Percentiles rank a stretch among this genome's conserved stretches.
These are phyloP conservation scores for Fusarium sp. DNA, from an alignment of 2,329 filamentous ascomycete genomes.

Conservation along the genomic window DNA sequence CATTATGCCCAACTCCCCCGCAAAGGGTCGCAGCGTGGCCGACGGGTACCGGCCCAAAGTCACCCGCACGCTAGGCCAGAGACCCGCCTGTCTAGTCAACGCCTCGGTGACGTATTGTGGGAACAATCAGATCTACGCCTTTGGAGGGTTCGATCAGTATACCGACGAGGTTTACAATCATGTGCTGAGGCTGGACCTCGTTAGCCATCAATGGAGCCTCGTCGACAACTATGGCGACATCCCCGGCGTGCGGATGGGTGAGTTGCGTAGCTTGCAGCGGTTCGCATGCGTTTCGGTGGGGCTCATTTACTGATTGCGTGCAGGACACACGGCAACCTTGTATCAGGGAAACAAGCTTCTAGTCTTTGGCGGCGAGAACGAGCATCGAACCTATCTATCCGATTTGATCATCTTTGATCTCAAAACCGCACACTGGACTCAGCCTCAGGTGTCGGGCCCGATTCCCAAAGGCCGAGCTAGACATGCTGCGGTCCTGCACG, in stretches of 20 bases:
- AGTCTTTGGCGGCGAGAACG: conserved; percentile 98
- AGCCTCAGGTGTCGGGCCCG: conserved; percentile 87
- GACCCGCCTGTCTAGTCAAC: conserved; percentile 96
- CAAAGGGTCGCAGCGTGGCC: conserved; percentile 74
- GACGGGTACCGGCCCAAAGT: conserved; percentile 90
- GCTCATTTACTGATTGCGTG: conserved; percentile 20
- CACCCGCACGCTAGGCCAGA: conserved; percentile 82
- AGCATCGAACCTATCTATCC: conserved; percentile 94
- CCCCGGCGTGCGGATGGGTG: conserved; percentile 96
- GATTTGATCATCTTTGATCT: conserved; percentile 98
- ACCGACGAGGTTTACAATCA: conserved; percentile 99
- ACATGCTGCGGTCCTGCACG: conserved; percentile 93
- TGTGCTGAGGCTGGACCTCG: conserved; percentile 89
- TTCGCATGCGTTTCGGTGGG: conserved; percentile 6
- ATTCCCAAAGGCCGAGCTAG: conserved; percentile 91
- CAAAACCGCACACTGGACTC: conserved; percentile 94
- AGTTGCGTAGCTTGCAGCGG: conserved; percentile 41
- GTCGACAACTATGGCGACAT: conserved; percentile 99
- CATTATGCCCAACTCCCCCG: conserved; percentile 90
- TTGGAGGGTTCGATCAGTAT: conserved; percentile 98
- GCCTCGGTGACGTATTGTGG: conserved; percentile 99
- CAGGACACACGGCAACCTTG: conserved; percentile 93
- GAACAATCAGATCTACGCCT: conserved; percentile 97
- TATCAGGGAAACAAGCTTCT: conserved; percentile 96
- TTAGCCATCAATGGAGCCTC: conserved; percentile 91